Evolutionary conservation across 1,284 basidiomycete genomes (phyloP), one percentile per base, ranked within the genome.

Genomic region (Irpex sp.): DNA sequence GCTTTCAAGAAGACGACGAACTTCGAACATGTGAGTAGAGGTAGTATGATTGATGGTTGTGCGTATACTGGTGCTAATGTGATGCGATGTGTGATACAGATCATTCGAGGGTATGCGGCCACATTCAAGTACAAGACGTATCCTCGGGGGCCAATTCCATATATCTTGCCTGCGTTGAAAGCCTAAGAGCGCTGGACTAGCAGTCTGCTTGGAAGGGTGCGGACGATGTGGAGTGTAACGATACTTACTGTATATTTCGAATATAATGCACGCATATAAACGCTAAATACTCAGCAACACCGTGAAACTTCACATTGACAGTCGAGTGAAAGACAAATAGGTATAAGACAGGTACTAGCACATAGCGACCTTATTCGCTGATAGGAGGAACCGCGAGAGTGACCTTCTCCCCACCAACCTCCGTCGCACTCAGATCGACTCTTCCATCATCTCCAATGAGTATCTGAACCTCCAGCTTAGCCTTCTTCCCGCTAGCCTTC

Each of bases 1-100:
- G 93, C 93, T 1, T 98, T 98, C 87, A 90, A 90, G 75, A 85
- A 87, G 39, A 91, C 89, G 21, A 96, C 94, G 60, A 82, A 95
- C 74, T 97, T 97, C 75, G 86, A 88, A 55, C 92, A 94, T 70
- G 93, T 94, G 81, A 93, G 93, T 75, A 26, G 26, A 26, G 26
- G 26, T 26, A 26, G 26, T 26, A 26, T 26, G 26, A 26, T 26
- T 26, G 26, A 26, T 26, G 26, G 26, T 26, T 26, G 26, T 26
- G 26, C 26, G 26, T 11, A 21, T 55, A 55, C 33, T 55, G 21
- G 19, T 55, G 26, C 26, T 26, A 26, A 26, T 26, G 26, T 1
- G 26, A 35, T 13, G 11, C 21, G 53, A 33, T 7, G 26, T 33
- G 21, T 13, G 11, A 8, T 35, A 26, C 33, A 55, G 53, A 33